Conservation (phyloP, 75 land plant species). For the Pinus taeda region DNA sequence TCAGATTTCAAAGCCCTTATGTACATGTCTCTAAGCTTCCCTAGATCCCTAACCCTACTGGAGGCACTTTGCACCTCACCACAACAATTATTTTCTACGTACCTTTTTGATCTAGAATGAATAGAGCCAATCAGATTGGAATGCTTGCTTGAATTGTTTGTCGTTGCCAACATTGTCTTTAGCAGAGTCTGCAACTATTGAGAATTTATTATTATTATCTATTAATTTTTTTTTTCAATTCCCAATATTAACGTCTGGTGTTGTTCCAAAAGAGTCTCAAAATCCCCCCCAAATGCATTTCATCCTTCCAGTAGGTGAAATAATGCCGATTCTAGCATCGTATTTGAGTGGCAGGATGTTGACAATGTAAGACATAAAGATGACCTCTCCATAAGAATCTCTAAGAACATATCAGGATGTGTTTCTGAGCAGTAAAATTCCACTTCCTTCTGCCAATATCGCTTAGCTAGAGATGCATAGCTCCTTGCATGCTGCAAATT, state of each 20-base stretch:
- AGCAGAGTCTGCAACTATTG: too few species aligned
- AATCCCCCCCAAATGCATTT: constrained; percentile 16
- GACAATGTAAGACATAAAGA: constrained; percentile 49
- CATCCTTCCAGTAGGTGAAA: constrained; percentile 72
- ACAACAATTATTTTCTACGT: too few species aligned
- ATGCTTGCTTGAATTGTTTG: too few species aligned
- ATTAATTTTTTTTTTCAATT: background rate
- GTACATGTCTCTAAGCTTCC: too few species aligned
- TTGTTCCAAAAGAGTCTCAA: constrained; percentile 7
- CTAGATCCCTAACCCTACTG: too few species aligned
- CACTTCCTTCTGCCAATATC: constrained; percentile 74
- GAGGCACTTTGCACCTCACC: too few species aligned
- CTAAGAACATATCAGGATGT: constrained; percentile 84
- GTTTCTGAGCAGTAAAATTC: constrained; percentile 76
- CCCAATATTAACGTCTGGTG: constrained; percentile 11
- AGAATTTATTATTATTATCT: too few species aligned
- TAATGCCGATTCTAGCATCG: constrained; percentile 76
- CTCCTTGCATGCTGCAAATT: constrained; percentile 62
- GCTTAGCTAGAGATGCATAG: constrained; percentile 83
- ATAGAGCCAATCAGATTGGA: too few species aligned
- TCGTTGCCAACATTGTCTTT: too few species aligned
- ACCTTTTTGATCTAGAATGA: too few species aligned
- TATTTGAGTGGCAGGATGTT: constrained; percentile 36
- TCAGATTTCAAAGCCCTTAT: too few species aligned
- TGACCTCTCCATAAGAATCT: constrained; percentile 76